phyloP scores from a whole-genome alignment of 2,329 filamentous ascomycete genomes.

The Trichoderma sp. region DNA sequence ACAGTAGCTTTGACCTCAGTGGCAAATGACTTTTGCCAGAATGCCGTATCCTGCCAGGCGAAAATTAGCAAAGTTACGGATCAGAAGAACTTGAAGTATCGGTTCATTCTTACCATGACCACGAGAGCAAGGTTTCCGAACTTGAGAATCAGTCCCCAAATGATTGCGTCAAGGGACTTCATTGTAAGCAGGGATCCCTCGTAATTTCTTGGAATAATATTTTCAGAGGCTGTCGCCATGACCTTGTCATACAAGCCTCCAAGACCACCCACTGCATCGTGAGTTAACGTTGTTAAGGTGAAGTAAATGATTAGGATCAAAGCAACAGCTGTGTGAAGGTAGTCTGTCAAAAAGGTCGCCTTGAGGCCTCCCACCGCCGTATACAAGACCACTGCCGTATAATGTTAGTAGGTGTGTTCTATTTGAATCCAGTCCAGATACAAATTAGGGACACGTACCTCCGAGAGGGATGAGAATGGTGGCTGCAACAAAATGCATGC shows the following conservation, averaged over 20 bases:
- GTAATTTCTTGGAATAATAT: slow-evolving; percentile 14
- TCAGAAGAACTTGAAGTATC: background rate
- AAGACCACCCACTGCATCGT: slow-evolving; percentile 15
- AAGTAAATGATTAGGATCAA: slow-evolving; percentile 23
- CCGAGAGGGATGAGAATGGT: slow-evolving; percentile 22
- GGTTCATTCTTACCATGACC: slow-evolving; percentile 10
- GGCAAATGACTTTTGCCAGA: slow-evolving; percentile 24
- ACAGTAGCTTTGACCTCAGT: slow-evolving; percentile 21
- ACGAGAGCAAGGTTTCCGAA: slow-evolving; percentile 23
- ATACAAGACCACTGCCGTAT: slow-evolving; percentile 6
- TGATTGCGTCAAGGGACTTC: slow-evolving; percentile 13
- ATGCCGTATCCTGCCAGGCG: slow-evolving; percentile 3
- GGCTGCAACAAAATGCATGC: slow-evolving; percentile 23
- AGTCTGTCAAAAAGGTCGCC: slow-evolving; percentile 21
- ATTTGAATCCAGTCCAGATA: background rate
- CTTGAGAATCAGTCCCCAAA: slow-evolving; percentile 19
- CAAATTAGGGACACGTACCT: background rate
- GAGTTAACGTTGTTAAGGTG: slow-evolving; percentile 7
- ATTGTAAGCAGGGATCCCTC: slow-evolving; percentile 22
- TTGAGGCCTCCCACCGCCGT: slow-evolving; percentile 20
- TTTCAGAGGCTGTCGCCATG: slow-evolving; percentile 13
- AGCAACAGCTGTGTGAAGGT: slow-evolving; percentile 18
- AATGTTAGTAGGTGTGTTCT: background rate
- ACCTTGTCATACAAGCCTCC: slow-evolving; percentile 22
- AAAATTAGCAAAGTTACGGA: background rate